Conservation (phyloP, 345 rosid species). For the Melaleuca alternifolia region DNA sequence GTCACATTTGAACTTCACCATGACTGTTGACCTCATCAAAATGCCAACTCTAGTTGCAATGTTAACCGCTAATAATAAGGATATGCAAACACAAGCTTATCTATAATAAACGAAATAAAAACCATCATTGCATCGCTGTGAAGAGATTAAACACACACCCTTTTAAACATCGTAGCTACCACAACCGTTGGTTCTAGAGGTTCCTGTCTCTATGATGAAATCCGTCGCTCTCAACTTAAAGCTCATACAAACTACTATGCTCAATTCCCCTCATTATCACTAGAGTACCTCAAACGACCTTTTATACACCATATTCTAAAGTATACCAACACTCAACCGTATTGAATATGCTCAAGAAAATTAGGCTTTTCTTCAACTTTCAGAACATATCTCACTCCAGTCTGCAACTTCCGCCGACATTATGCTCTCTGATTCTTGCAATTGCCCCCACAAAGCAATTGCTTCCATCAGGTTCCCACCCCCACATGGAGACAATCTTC, state of each 20-base stretch:
- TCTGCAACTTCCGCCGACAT: neutral
- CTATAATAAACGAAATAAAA: neutral
- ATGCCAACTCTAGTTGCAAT: neutral
- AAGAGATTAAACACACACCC: neutral
- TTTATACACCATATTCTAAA: neutral
- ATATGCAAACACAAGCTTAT: neutral
- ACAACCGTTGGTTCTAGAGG: neutral
- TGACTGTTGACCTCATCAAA: accelerated
- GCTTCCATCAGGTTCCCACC: neutral
- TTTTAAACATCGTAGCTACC: neutral
- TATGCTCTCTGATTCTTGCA: neutral
- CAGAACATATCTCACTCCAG: neutral
- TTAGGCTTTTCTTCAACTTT: neutral
- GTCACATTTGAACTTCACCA: accelerated
- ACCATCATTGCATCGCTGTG: accelerated
- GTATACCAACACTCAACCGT: neutral
- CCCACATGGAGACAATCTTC: neutral
- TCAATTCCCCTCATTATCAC: neutral
- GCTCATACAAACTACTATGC: neutral
- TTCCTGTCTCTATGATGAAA: neutral
- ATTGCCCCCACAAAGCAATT: neutral
- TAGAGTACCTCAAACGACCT: neutral
- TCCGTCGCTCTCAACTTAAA: neutral
- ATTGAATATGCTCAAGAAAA: neutral
- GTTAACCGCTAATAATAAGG: accelerated